A percentile compares a stretch with the other conserved stretches of the same genome.
These are phyloP conservation scores for Paramecium sexaurelia DNA, from an alignment of 73 alveolate genomes.

Conservation along the genomic window DNA sequence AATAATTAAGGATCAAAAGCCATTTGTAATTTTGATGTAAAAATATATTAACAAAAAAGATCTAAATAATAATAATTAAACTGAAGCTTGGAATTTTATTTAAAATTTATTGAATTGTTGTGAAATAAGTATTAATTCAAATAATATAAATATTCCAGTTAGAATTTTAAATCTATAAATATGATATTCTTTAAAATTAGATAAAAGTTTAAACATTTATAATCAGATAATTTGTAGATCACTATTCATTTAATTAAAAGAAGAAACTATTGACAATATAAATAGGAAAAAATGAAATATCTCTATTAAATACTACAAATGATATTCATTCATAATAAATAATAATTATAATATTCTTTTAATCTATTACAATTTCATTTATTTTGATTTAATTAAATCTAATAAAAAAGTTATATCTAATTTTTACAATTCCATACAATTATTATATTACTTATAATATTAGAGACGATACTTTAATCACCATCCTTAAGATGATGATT, in stretches of 20 bases:
- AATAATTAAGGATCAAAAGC: background rate
- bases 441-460: too few relatives aligned
- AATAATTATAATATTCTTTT: too few relatives aligned
- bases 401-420: too few relatives aligned
- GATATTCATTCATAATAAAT: background rate
- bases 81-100: background rate
- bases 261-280: conserved; percentile 15
- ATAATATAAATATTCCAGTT: background rate
- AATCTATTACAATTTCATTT: too few relatives aligned
- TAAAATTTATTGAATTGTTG: background rate
- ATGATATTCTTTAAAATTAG: conserved; percentile 32
- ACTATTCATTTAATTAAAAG: conserved; percentile 21
- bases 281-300: conserved; percentile 45
- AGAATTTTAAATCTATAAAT: background rate
- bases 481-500: too few relatives aligned
- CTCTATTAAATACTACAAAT: conserved; percentile 51
- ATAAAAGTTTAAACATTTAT: background rate
- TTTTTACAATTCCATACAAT: too few relatives aligned
- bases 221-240: background rate
- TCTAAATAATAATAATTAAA: background rate
- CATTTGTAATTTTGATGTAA: background rate
- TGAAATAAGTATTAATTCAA: background rate
- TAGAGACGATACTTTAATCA: too few relatives aligned
- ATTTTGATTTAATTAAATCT: too few relatives aligned
- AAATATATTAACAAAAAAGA: background rate